Percentiles rank a stretch among this genome's conserved stretches.
Conservation (phyloP, 1,284 basidiomycete species). For the Baeospora myosura region DNA sequence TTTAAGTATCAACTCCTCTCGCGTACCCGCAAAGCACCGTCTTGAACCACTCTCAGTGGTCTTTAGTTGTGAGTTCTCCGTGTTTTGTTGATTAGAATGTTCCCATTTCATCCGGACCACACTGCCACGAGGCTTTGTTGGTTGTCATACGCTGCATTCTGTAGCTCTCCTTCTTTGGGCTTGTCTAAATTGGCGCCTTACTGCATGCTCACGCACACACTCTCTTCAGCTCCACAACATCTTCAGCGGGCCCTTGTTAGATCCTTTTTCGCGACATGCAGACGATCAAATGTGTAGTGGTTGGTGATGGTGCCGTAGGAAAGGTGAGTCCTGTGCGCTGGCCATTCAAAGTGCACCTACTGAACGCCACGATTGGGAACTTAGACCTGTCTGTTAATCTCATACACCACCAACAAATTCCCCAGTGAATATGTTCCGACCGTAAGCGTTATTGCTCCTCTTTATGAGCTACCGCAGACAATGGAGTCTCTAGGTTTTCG, state of each 20-base stretch:
- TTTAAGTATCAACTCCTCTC: slow-evolving; percentile 20
- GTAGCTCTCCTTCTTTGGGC: background rate
- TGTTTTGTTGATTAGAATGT: background rate
- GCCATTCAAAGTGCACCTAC: slow-evolving; percentile 12
- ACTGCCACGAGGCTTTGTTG: slow-evolving; percentile 3
- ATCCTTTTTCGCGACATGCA: slow-evolving; percentile 58
- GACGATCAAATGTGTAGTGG: slow-evolving; percentile 97
- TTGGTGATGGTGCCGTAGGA: slow-evolving; percentile 99
- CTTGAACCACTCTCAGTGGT: slow-evolving; percentile 11
- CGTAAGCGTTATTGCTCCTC: slow-evolving; percentile 44
- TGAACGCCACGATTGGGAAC: slow-evolving; percentile 10
- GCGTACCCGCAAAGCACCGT: slow-evolving; percentile 20
- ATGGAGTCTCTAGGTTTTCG: slow-evolving; percentile 68
- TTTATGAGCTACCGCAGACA: slow-evolving; percentile 16
- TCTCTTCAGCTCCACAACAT: slow-evolving; percentile 2
- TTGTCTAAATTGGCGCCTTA: background rate
- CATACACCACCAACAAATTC: slow-evolving; percentile 99
- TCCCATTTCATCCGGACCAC: background rate
- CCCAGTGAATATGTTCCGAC: slow-evolving; percentile 99
- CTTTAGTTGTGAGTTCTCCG: background rate
- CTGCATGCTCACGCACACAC: slow-evolving; percentile 1
- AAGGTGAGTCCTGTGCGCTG: slow-evolving; percentile 61
- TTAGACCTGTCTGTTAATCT: slow-evolving; percentile 97
- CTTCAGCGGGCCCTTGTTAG: slow-evolving; percentile 19
- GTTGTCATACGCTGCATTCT: slow-evolving; percentile 5